Evolutionary conservation across 2,329 filamentous ascomycete species (phyloP).

Genomic region (Aureobasidium sp.): DNA sequence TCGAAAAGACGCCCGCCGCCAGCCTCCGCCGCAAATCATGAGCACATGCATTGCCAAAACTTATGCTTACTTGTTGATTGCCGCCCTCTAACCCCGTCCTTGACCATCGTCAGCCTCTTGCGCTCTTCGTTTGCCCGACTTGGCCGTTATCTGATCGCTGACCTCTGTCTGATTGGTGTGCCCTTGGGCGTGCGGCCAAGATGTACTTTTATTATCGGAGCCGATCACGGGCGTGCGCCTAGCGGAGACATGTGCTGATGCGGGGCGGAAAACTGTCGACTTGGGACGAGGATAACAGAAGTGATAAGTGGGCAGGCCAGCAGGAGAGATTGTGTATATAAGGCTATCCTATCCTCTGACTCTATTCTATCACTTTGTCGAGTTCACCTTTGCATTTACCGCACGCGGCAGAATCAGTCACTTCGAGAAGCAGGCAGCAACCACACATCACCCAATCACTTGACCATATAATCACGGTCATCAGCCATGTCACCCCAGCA

Average conservation of each 20-base stretch:
- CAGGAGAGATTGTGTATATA: background rate
- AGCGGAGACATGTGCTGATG: background rate
- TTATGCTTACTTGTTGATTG: background rate
- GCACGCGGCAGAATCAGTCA: background rate
- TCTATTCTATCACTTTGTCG: background rate
- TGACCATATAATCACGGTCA: background rate
- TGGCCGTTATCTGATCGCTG: background rate
- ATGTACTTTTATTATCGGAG: background rate
- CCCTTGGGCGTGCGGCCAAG: background rate
- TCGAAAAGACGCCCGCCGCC: background rate
- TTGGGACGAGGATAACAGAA: background rate
- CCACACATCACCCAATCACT: background rate
- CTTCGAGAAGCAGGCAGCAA: background rate
- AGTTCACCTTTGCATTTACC: background rate
- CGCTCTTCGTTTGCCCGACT: background rate
- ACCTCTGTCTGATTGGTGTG: background rate
- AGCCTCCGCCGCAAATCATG: background rate
- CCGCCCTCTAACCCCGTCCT: background rate
- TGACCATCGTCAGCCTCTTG: background rate
- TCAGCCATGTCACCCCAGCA: constrained; percentile 14
- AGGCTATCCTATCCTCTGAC: background rate
- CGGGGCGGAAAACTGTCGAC: background rate
- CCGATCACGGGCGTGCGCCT: background rate
- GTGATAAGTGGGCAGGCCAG: background rate
- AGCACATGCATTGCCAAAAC: constrained; percentile 7